phyloP scores from a whole-genome alignment of 2,329 filamentous ascomycete genomes.

The Arachnomyces sp. region DNA sequence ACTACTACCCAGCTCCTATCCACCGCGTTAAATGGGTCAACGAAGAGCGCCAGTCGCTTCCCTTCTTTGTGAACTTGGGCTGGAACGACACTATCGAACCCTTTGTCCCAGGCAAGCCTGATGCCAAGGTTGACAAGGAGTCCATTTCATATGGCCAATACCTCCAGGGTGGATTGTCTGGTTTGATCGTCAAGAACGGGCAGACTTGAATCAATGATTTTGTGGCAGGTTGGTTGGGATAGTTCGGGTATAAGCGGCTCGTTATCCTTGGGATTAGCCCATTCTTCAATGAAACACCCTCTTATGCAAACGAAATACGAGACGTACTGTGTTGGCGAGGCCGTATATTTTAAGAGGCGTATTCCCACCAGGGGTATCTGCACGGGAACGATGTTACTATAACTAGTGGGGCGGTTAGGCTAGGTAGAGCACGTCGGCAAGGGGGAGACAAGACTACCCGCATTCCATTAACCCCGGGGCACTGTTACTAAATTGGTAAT shows the following conservation, averaged over 20 bases:
- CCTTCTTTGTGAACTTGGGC: constrained; percentile 1
- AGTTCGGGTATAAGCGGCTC: too few relatives aligned
- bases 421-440: too few relatives aligned
- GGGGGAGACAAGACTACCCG: too few relatives aligned
- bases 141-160: constrained; percentile 1
- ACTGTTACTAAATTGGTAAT: too few relatives aligned
- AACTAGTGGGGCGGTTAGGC: too few relatives aligned
- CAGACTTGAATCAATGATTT: background rate
- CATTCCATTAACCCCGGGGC: too few relatives aligned
- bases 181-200: constrained; percentile 1
- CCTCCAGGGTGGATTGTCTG: background rate
- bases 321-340: constrained; percentile 45
- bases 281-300: too few relatives aligned
- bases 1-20: constrained; percentile 1
- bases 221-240: too few relatives aligned
- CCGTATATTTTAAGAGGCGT: constrained; percentile 83
- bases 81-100: background rate
- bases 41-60: constrained; percentile 1
- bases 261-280: too few relatives aligned
- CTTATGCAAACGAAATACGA: too few relatives aligned
- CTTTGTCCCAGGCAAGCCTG: background rate
- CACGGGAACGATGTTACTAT: too few relatives aligned
- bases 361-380: constrained; percentile 82
- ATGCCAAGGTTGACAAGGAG: background rate
- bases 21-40: constrained; percentile 2